Percentiles rank a stretch among this genome's conserved stretches.
These are phyloP conservation scores for Stromatinia cepivora DNA, from an alignment of 2,329 filamentous ascomycete species.

Conservation along the genomic window DNA sequence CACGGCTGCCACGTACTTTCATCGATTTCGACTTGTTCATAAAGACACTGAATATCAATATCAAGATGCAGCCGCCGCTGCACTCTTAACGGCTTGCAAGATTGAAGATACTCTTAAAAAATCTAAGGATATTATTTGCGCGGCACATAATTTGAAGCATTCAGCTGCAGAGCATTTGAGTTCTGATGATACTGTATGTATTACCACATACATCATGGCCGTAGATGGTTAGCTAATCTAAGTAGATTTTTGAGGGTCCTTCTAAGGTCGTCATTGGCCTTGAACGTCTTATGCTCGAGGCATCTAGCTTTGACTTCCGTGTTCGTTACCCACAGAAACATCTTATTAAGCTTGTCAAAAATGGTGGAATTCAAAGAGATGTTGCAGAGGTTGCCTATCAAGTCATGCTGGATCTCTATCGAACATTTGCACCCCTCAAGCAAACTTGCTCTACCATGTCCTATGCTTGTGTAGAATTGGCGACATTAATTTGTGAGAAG, in stretches of 20 bases:
- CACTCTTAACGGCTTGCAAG: slow-evolving; percentile 92
- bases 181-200: slow-evolving; percentile 75
- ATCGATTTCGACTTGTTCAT: slow-evolving; percentile 86
- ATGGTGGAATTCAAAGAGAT: slow-evolving; percentile 46
- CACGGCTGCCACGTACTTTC: slow-evolving; percentile 88
- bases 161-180: slow-evolving; percentile 64
- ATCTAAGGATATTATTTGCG: slow-evolving; percentile 87
- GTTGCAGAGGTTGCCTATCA: slow-evolving; percentile 72
- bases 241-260: slow-evolving; percentile 73
- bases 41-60: slow-evolving; percentile 84
- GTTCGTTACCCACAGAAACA: slow-evolving; percentile 84
- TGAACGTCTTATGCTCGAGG: slow-evolving; percentile 89
- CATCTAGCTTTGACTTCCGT: slow-evolving; percentile 90
- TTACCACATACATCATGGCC: not conserved
- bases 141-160: slow-evolving; percentile 78
- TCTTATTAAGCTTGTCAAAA: slow-evolving; percentile 72
- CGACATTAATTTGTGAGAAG: slow-evolving; percentile 63
- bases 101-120: slow-evolving; percentile 98
- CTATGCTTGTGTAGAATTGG: slow-evolving; percentile 77
- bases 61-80: slow-evolving; percentile 81
- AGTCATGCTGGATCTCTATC: slow-evolving; percentile 86
- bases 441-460: slow-evolving; percentile 84
- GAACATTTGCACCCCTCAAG: slow-evolving; percentile 90
- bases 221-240: slow-evolving; percentile 15
- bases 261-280: slow-evolving; percentile 83